Percentiles rank a stretch among this genome's conserved stretches.
These are phyloP conservation scores for Dothistroma pini DNA, from an alignment of 2,329 filamentous ascomycete species.

Conservation along the genomic window DNA sequence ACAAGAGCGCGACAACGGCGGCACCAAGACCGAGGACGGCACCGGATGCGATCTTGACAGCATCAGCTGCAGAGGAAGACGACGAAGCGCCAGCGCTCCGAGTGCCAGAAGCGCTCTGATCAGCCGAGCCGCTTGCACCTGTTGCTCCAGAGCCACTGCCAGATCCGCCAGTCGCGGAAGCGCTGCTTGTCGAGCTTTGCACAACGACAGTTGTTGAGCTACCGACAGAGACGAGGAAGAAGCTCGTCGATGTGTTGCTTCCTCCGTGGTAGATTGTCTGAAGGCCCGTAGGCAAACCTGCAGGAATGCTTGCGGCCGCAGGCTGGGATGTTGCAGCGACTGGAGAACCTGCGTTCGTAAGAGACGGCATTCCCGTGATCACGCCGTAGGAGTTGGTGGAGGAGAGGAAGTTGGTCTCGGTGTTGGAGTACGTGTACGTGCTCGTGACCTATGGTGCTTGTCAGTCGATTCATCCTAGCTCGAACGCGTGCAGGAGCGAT, in stretches of 20 bases:
- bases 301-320: constrained; percentile 38
- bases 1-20: constrained; percentile 38
- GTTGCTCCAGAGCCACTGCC: constrained; percentile 6
- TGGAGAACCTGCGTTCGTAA: constrained; percentile 34
- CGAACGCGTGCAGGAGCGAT: neutral
- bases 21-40: constrained; percentile 37
- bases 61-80: constrained; percentile 26
- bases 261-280: constrained; percentile 28
- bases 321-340: constrained; percentile 17
- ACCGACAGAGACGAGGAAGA: constrained; percentile 34
- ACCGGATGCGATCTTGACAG: constrained; percentile 32
- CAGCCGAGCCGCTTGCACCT: constrained; percentile 1
- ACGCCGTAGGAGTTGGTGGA: constrained; percentile 50
- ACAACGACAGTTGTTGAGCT: constrained; percentile 32
- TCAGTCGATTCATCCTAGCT: constrained; percentile 9
- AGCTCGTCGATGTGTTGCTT: constrained; percentile 30
- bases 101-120: constrained; percentile 23
- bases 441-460: constrained; percentile 10
- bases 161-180: constrained; percentile 8
- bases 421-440: constrained; percentile 40
- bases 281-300: constrained; percentile 37
- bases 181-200: constrained; percentile 16
- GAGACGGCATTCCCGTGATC: constrained; percentile 47
- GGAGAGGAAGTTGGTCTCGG: constrained; percentile 43
- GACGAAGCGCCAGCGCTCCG: constrained; percentile 16